Evolutionary conservation across 306 rosid species (phyloP), one percentile per base, ranked within the genome.

Genomic region (Quercus suber): DNA sequence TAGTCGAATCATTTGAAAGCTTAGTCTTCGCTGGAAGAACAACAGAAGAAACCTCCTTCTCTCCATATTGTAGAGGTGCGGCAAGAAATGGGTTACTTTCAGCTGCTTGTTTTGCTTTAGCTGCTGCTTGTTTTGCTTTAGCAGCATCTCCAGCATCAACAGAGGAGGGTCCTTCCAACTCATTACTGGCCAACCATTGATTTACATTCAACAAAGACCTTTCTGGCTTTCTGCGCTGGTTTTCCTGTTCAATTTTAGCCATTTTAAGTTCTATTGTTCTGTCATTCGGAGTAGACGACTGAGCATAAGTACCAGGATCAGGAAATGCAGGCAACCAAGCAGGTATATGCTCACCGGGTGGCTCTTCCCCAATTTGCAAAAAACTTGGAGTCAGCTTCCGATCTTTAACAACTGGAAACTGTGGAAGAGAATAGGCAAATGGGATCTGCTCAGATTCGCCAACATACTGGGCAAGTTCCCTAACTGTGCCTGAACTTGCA

Each of bases 321-420:
- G 97, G 97, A 61, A 92, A 87, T 23, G 85, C 84, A n/a, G 98
- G 97, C 89, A 94, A 84, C 98, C 98, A 92, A 55, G 88, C 68
- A 55, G 98, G 97, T 80, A 94, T 89, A 82, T 92, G 96, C 68
- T 89, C 92, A 28, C 77, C 86, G 0, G 90, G 90, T 81, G 97
- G 86, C 75, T 89, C 92, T 78, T 88, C 86, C 59, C 87, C 91
- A 5, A 14, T 83, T 84, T 88, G 96, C 55, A 27, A 78, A 82
- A 89, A 89, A 45, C 88, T 94, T 18, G 88, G 90, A 69, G 83
- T 64, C 81, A 77, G 79, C 76, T 84, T 86, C 21, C 89, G 80
- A 75, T 89, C 92, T 78, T 87, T 92, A 57, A 83, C 79, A 60
- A 90, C 81, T 6, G 97, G 98, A 84, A 94, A 94, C 49, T 71